Percentiles rank a stretch among this genome's conserved stretches.
Conservation (phyloP, 805 yeast genomes). For the Ogataea paraovalis region DNA sequence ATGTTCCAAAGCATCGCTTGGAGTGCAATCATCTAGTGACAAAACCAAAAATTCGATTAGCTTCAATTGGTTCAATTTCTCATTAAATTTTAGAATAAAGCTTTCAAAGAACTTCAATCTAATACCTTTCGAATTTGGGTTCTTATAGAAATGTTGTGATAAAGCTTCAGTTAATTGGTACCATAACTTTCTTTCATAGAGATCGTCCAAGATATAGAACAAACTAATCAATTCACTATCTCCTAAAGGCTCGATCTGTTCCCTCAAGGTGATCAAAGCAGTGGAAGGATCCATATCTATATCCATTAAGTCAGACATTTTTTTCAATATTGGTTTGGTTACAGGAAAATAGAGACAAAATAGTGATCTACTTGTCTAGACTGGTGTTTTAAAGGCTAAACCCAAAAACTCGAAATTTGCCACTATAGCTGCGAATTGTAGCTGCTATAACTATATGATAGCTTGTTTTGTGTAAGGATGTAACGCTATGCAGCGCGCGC, state of each 20-base stretch:
- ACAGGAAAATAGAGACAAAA: no score
- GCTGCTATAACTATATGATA: neutral
- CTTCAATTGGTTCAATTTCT: slow-evolving; percentile 73
- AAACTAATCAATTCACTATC: slow-evolving; percentile 50
- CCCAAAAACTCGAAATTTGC: slow-evolving; percentile 1
- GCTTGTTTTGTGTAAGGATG: neutral
- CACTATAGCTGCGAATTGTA: neutral
- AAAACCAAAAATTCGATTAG: slow-evolving; percentile 68
- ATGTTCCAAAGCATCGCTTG: slow-evolving; percentile 48
- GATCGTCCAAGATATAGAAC: slow-evolving; percentile 73
- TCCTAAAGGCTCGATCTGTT: slow-evolving; percentile 49
- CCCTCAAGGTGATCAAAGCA: slow-evolving; percentile 57
- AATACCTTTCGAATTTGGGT: slow-evolving; percentile 47
- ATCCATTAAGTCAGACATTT: slow-evolving; percentile 13
- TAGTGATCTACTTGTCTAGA: no score
- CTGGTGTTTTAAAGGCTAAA: no score
- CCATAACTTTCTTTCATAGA: slow-evolving; percentile 89
- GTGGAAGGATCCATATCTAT: slow-evolving; percentile 39
- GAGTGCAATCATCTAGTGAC: slow-evolving; percentile 40
- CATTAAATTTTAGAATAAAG: slow-evolving; percentile 63
- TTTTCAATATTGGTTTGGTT: neutral
- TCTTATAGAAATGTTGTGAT: slow-evolving; percentile 52
- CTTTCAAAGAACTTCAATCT: slow-evolving; percentile 65
- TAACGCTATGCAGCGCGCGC: no score
- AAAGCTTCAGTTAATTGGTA: slow-evolving; percentile 80